Conservation (phyloP, 331 rosid species). For the Malus hybrid region DNA sequence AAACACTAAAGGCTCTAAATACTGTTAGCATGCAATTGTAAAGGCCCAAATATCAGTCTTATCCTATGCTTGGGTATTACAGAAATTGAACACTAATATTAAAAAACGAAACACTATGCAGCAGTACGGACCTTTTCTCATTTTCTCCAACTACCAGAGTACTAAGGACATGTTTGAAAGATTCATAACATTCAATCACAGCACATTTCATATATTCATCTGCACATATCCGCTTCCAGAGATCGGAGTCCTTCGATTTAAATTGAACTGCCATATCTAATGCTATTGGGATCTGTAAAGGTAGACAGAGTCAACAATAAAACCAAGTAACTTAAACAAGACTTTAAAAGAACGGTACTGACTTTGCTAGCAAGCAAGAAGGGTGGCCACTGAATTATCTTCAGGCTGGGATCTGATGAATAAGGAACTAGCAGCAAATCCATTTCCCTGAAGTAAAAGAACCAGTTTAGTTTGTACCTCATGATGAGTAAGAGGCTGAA, state of each 20-base stretch:
- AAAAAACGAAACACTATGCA: constrained; percentile 5
- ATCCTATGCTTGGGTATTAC: neutral
- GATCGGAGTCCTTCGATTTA: constrained; percentile 73
- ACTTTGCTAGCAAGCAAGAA: constrained; percentile 99
- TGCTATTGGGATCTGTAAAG: constrained; percentile 82
- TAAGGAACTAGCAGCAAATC: constrained; percentile 92
- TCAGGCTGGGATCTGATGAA: constrained; percentile 82
- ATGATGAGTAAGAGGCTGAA: constrained; percentile 13
- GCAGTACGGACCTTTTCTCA: constrained; percentile 67
- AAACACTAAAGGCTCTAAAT: neutral
- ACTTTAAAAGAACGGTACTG: constrained; percentile 14
- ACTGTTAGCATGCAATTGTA: neutral
- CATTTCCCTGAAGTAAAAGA: constrained; percentile 76
- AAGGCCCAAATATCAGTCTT: neutral
- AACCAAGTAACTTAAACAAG: constrained; percentile 12
- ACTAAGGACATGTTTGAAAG: constrained; percentile 61
- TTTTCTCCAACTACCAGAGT: constrained; percentile 77
- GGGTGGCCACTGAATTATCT: constrained; percentile 97
- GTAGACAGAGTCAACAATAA: constrained; percentile 25
- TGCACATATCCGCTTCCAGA: constrained; percentile 90
- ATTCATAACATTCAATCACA: constrained; percentile 93
- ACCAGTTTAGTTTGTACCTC: constrained; percentile 19
- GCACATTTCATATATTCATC: constrained; percentile 98
- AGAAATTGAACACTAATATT: constrained; percentile 2
- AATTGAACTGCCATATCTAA: constrained; percentile 96